These are phyloP conservation scores for Mucor sp. DNA, from an alignment of 371 early-diverging fungal species.

Conservation along the genomic window DNA sequence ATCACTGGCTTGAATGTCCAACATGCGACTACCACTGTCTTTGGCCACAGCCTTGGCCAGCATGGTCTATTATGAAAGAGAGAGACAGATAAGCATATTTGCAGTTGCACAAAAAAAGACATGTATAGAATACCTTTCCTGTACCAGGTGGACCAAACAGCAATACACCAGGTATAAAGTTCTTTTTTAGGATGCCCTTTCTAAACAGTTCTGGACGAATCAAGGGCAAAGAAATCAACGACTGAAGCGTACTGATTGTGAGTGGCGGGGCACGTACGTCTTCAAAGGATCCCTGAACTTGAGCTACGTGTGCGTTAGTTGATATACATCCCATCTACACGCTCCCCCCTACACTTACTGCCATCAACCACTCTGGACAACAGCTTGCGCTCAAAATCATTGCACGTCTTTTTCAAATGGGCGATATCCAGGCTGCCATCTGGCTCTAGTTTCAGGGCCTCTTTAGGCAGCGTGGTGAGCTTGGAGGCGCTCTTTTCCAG, in stretches of 20 bases:
- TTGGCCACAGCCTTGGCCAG: constrained; percentile 97
- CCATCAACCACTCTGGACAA: constrained; percentile 69
- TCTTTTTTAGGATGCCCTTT: constrained; percentile 74
- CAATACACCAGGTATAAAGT: constrained; percentile 83
- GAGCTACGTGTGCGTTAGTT: constrained; percentile 28
- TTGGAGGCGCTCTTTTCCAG: constrained; percentile 10
- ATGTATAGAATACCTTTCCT: constrained; percentile 65
- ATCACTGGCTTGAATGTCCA: constrained; percentile 93
- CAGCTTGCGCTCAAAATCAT: constrained; percentile 60
- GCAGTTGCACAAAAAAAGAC: not conserved
- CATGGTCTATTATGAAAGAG: constrained; percentile 79
- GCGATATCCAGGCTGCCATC: constrained; percentile 26
- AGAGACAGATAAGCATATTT: not conserved
- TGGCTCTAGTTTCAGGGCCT: not conserved
- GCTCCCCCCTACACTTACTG: constrained; percentile 31
- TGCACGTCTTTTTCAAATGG: constrained; percentile 34
- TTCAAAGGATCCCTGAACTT: constrained; percentile 64
- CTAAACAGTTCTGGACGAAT: constrained; percentile 80
- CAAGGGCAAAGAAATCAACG: constrained; percentile 85
- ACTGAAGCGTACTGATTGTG: constrained; percentile 82
- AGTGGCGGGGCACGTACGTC: constrained; percentile 61
- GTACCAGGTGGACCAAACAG: constrained; percentile 99
- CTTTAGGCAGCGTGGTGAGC: not conserved
- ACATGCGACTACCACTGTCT: constrained; percentile 91
- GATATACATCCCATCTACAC: not conserved